Conservation (phyloP, 768 basidiomycete species). For the Naganishia antarctica region DNA sequence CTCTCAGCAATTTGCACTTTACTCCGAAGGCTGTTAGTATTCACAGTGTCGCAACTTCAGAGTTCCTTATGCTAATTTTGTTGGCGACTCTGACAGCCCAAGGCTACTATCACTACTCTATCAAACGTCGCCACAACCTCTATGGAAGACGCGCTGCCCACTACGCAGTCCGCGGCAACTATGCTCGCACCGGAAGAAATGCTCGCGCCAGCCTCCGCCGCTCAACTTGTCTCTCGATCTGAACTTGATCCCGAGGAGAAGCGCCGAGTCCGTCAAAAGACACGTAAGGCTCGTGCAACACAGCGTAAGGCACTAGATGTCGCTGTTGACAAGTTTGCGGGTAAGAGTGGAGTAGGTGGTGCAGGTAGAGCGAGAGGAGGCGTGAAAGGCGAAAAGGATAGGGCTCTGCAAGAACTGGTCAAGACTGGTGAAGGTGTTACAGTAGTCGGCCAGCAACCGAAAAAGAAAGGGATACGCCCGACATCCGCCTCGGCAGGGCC, state of each 20-base stretch:
- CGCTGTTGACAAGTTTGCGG: conserved; percentile 58
- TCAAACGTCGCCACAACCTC: conserved; percentile 73
- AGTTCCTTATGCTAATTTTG: too few species aligned
- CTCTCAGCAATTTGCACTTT: conserved; percentile 89
- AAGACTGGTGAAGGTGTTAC: conserved; percentile 58
- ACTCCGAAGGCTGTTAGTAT: conserved; percentile 79
- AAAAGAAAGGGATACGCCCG: conserved; percentile 25
- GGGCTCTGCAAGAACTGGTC: conserved; percentile 73
- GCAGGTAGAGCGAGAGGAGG: conserved; percentile 74
- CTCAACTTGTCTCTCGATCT: conserved; percentile 60
- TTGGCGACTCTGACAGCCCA: too few species aligned
- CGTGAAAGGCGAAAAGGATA: conserved; percentile 77
- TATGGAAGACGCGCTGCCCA: conserved; percentile 86
- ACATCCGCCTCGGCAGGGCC: conserved; percentile 14
- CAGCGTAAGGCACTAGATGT: conserved; percentile 68
- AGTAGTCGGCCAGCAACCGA: conserved; percentile 44
- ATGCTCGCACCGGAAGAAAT: conserved; percentile 94
- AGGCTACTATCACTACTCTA: conserved; percentile 75
- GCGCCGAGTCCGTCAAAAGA: conserved; percentile 56
- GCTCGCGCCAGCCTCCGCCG: conserved; percentile 55
- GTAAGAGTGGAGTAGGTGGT: conserved; percentile 52
- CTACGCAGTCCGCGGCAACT: conserved; percentile 64
- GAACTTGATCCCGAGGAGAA: conserved; percentile 86
- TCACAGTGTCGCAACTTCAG: not conserved
- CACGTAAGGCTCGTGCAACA: conserved; percentile 55